A percentile compares a stretch with the other conserved stretches of the same genome.
Conservation (phyloP, 2,329 filamentous ascomycete genomes). For the Penicillium palitans region DNA sequence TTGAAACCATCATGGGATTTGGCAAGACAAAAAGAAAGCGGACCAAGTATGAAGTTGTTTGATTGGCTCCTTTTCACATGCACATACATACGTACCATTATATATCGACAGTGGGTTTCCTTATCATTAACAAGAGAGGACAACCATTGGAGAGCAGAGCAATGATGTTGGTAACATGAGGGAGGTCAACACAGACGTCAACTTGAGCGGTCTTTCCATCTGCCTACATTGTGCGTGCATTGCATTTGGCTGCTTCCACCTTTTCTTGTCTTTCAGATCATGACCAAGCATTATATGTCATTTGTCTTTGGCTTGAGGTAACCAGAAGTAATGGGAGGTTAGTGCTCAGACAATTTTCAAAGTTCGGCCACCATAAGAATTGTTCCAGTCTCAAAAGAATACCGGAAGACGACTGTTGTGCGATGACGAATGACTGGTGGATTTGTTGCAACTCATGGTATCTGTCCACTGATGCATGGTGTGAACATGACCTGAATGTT, state of each 20-base stretch:
- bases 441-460: too few species aligned
- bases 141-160: neutral
- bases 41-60: neutral
- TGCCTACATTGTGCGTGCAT: neutral
- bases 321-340: neutral
- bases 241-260: neutral
- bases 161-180: neutral
- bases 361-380: neutral
- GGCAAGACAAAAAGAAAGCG: neutral
- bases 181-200: neutral
- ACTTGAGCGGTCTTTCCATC: neutral
- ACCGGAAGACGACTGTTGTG: too few species aligned
- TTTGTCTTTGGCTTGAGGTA: neutral
- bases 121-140: neutral
- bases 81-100: too few species aligned
- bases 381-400: neutral
- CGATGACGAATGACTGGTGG: too few species aligned
- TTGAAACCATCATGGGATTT: neutral
- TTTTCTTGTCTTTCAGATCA: neutral
- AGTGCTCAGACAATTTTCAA: neutral
- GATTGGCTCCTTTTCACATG: neutral
- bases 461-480: too few species aligned
- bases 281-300: too few species aligned
- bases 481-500: too few species aligned
- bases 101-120: too few species aligned